Percentiles rank a stretch among this genome's conserved stretches.
These are phyloP conservation scores for Carex kokanica DNA, from an alignment of 176 grass and related monocot genomes.

Conservation along the genomic window DNA sequence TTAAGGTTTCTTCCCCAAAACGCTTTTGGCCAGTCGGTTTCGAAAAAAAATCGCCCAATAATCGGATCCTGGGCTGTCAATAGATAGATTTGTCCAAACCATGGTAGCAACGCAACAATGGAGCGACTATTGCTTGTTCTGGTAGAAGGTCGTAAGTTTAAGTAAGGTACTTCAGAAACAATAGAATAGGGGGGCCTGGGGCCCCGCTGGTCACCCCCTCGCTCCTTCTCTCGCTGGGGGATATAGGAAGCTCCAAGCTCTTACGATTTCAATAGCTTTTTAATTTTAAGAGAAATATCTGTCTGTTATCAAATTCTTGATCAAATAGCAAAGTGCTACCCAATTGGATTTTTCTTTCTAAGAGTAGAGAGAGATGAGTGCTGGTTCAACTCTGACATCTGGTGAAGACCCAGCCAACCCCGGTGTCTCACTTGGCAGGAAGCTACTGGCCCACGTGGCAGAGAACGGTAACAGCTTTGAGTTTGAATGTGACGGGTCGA, in stretches of 20 bases:
- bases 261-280: background rate
- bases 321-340: background rate
- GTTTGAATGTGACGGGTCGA: constrained; percentile 71
- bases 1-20: background rate
- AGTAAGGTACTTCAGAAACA: background rate
- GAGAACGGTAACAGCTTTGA: constrained; percentile 94
- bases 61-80: too few species aligned
- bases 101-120: background rate
- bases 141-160: background rate
- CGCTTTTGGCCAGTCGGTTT: background rate
- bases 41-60: background rate
- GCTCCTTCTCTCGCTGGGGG: background rate
- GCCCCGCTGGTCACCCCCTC: background rate
- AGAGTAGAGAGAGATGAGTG: constrained; percentile 58
- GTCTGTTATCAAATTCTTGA: background rate
- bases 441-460: constrained; percentile 74
- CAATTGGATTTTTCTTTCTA: background rate
- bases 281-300: background rate
- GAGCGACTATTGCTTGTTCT: background rate
- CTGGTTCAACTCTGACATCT: constrained; percentile 70
- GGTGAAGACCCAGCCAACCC: constrained; percentile 27
- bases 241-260: background rate
- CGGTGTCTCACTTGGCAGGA: constrained; percentile 52
- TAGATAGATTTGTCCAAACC: background rate
- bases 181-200: background rate